Evolutionary conservation across 2,329 filamentous ascomycete genomes (phyloP).

Genomic region (Alternaria burnsii): DNA sequence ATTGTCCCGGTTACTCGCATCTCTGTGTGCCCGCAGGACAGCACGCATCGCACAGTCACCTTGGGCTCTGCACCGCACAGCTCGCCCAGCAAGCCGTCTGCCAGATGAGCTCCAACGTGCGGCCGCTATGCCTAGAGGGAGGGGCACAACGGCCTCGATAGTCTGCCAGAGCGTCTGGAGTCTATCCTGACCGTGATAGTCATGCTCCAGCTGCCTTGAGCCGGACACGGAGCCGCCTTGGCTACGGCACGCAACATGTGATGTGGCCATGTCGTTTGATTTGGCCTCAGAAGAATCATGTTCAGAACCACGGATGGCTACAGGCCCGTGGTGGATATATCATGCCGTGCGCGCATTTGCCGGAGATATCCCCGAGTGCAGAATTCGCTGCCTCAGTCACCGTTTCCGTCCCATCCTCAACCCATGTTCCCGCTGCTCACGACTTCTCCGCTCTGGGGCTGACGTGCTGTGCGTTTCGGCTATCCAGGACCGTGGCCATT

Average conservation of each 20-base stretch:
- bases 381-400: conserved; percentile 30
- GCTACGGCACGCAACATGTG: conserved; percentile 22
- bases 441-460: conserved; percentile 34
- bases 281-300: conserved; percentile 6
- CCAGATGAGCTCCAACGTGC: conserved; percentile 30
- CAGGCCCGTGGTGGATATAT: conserved; percentile 12
- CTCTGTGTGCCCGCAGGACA: conserved; percentile 26
- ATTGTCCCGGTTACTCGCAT: conserved; percentile 40
- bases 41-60: conserved; percentile 29
- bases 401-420: conserved; percentile 27
- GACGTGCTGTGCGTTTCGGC: conserved; percentile 44
- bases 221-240: conserved; percentile 20
- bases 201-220: conserved; percentile 9
- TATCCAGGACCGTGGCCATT: conserved; percentile 30
- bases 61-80: conserved; percentile 21
- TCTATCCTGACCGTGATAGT: conserved; percentile 4
- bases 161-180: conserved; percentile 9
- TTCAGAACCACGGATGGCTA: conserved; percentile 24
- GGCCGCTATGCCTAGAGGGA: conserved; percentile 24
- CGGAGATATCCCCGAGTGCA: conserved; percentile 13
- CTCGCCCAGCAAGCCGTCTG: conserved; percentile 23
- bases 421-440: conserved; percentile 32
- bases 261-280: conserved; percentile 18
- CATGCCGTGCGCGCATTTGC: conserved; percentile 18
- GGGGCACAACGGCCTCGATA: conserved; percentile 26